These are phyloP conservation scores for Fusarium redolens DNA, from an alignment of 2,329 filamentous ascomycete genomes.

Conservation along the genomic window DNA sequence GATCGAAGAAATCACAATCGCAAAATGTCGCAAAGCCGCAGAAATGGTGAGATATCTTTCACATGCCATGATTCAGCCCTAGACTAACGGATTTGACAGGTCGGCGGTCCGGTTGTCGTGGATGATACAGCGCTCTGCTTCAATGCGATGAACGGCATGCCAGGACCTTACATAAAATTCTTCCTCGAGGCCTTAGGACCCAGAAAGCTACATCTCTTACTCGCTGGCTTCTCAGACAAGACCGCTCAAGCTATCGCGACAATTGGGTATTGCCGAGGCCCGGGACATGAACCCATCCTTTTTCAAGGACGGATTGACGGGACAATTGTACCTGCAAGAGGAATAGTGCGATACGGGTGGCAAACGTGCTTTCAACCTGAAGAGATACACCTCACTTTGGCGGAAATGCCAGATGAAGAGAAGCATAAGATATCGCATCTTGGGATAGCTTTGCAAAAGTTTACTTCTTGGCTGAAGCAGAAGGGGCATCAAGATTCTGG, in stretches of 20 bases:
- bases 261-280: neutral
- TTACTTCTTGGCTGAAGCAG: neutral
- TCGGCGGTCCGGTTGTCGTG: neutral
- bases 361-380: neutral
- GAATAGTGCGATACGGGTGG: neutral
- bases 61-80: accelerated
- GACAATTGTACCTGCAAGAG: neutral
- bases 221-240: neutral
- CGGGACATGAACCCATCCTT: neutral
- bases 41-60: neutral
- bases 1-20: neutral
- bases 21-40: neutral
- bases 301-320: neutral
- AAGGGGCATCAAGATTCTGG: accelerated
- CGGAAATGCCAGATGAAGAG: neutral
- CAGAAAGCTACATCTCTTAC: neutral
- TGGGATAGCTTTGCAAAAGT: neutral
- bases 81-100: neutral
- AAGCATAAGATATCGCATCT: neutral
- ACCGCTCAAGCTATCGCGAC: neutral
- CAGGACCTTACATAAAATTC: neutral
- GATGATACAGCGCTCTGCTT: slow-evolving; percentile 3
- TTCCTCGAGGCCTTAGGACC: neutral
- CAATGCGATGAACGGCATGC: neutral
- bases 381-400: neutral